Evolutionary conservation across 345 rosid genomes (phyloP).

Genomic region (Hibiscus tridactylites): DNA sequence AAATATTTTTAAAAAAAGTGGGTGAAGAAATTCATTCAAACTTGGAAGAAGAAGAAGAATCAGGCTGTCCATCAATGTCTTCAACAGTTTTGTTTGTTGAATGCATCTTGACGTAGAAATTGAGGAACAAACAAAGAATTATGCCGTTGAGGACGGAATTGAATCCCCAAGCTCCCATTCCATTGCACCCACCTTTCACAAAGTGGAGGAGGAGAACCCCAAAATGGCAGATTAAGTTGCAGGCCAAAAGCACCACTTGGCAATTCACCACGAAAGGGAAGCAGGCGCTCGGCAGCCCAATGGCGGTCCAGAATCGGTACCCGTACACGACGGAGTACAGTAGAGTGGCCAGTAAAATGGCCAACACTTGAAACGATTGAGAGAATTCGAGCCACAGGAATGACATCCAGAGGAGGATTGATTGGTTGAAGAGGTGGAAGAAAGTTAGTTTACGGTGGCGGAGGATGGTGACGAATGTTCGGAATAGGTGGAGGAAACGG

Average conservation of each 20-base stretch:
- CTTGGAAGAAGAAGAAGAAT: constrained; percentile 11
- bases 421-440: constrained; percentile 64
- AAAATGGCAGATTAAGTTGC: constrained; percentile 67
- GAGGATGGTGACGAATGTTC: constrained; percentile 56
- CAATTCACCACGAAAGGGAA: constrained; percentile 68
- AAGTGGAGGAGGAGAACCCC: constrained; percentile 66
- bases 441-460: constrained; percentile 38
- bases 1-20: background rate
- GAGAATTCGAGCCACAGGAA: constrained; percentile 93
- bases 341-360: constrained; percentile 55
- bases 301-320: constrained; percentile 83
- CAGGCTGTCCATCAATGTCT: background rate
- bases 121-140: constrained; percentile 48
- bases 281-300: constrained; percentile 62
- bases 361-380: constrained; percentile 77
- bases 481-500: constrained; percentile 72
- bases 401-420: constrained; percentile 60
- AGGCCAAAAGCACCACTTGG: constrained; percentile 51
- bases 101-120: constrained; percentile 48
- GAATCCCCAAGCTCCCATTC: constrained; percentile 81
- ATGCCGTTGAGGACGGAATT: constrained; percentile 68
- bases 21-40: background rate
- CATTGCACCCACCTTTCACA: constrained; percentile 81
- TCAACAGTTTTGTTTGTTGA: background rate
- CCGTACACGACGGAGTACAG: constrained; percentile 68